Base-by-base conservation (phyloP, 805 yeast species). In the Metschnikowia orientalis region DNA sequence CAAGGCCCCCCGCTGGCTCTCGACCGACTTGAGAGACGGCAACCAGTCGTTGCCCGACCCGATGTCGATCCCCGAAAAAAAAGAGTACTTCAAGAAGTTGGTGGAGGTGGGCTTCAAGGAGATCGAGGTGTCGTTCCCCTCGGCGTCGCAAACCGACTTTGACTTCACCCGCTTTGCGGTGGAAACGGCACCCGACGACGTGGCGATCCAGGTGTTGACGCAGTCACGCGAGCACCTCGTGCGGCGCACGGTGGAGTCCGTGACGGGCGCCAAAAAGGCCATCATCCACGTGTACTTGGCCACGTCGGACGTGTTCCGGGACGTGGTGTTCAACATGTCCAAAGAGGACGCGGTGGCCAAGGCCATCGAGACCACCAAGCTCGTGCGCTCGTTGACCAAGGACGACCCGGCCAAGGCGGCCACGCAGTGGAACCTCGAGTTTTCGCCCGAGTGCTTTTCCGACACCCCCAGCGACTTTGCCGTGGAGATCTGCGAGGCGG, bases 21-120 rank as follows among this genome's bases (percentile, higher is more conserved):
- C 86, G 6, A 81, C 90, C 1, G 90, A 81, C 57, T 67, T 81
- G 43, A 73, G 90, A 65, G 90, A 81, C 52, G 90, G 90, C 42
- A 81, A 81, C 60, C 90, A 81, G 56, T 76, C 88, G 12, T 66
- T 81, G 37, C 90, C 90, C 17, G 90, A 81, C 60, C 90, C 90
- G 18, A 81, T 81, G 90, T 69, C 81, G 7, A 74, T 81, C 10
- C 77, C 69, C 32, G 84, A 81, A 57, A 81, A 81, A 61, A 79
- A 80, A 51, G 79, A 75, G 50, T 81, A 81, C 54, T 81, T 81
- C 67, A 79, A 79, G 48, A 81, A 81, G 57, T 65, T 81, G 45
- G 48, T 81, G 6, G 85, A 81, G 37, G 65, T 81, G 37, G 90
- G 90, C 2, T 81, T 81, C 63, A 81, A 81, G 53, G 90, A 81